Evolutionary conservation across 176 grass and related monocot species (phyloP).

Genomic region (Sorghum bicolor): Sorghum_bicolor_NCBIv3 NC_012873.2:66200501-66201000

Average conservation of each 20-base stretch:
- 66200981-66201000: too few relatives aligned
- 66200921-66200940: slow-evolving; percentile 31
- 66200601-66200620: neutral
- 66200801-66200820: neutral
- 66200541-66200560: slow-evolving; percentile 37
- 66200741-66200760: neutral
- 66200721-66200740: neutral
- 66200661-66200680: neutral
- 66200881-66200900: neutral
- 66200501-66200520: slow-evolving; percentile 5
- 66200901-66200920: neutral
- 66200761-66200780: neutral
- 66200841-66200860: neutral
- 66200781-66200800: neutral
- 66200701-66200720: neutral
- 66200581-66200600: neutral
- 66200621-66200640: neutral
- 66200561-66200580: neutral
- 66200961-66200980: too few relatives aligned
- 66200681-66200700: neutral
- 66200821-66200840: neutral
- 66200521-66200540: slow-evolving; percentile 19
- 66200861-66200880: neutral
- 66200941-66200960: too few relatives aligned
- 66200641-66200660: neutral